Conservation (phyloP, 257 asterid genomes). For the Prunella vulgaris region DNA sequence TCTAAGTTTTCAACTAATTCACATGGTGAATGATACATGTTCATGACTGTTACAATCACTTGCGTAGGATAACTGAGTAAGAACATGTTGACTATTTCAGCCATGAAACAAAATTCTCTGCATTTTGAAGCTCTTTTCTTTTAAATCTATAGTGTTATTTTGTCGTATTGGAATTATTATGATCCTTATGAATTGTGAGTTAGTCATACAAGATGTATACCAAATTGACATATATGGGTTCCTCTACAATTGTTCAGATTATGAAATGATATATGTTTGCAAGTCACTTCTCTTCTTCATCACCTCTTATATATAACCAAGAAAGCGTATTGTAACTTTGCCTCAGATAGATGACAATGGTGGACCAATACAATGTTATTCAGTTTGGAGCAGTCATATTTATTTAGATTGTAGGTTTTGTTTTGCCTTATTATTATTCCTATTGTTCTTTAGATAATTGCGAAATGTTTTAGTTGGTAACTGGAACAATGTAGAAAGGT, state of each 20-base stretch:
- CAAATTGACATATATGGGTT: background rate
- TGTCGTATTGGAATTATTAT: background rate
- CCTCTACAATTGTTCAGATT: background rate
- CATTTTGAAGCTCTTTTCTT: slow-evolving; percentile 9
- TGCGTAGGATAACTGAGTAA: slow-evolving; percentile 6
- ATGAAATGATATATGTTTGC: background rate
- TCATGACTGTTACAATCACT: too few relatives aligned
- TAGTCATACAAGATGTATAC: background rate
- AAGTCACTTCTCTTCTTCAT: slow-evolving; percentile 8
- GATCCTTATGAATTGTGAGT: background rate
- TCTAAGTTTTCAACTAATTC: slow-evolving; percentile 7
- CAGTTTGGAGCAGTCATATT: background rate
- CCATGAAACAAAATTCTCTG: background rate
- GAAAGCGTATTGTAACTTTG: background rate
- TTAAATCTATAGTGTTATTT: background rate
- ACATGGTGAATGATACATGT: too few relatives aligned
- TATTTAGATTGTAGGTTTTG: background rate
- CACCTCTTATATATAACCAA: background rate
- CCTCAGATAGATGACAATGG: background rate
- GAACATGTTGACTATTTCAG: background rate
- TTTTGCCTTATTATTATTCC: background rate
- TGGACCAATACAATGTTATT: background rate
- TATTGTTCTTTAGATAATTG: slow-evolving; percentile 9
- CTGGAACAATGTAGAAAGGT: background rate
- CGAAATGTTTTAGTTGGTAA: background rate